Base-by-base conservation (phyloP, 1,284 basidiomycete species). In the Clitocybe nebularis region DNA sequence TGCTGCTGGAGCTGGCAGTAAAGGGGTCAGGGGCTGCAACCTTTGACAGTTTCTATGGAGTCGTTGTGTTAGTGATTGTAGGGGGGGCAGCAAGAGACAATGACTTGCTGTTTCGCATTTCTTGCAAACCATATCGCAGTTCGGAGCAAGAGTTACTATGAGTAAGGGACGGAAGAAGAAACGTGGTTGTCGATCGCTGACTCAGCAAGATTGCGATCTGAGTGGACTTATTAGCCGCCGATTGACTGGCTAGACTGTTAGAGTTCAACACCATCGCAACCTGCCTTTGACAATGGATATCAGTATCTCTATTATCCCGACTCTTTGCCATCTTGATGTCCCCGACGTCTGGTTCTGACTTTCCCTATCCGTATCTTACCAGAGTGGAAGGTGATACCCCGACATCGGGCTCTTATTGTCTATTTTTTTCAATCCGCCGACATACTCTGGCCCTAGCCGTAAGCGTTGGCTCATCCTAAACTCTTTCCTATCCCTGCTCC, bases 1-100 rank as follows among this genome's bases (percentile, higher is more conserved):
- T 83, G 51, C 79, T 77, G 44, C 67, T 64, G 2, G 83, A 82
- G 36, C 82, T 83, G 9, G 84, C 73, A 29, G 73, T 75, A 65
- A 88, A 89, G 22, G 86, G 86, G 64, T 89, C 86, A 41, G 86
- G 86, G 3, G 86, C 86, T 42, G 86, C 86, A 37, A 89, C 70
- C 60, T 84, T 86, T 45, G 84, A 87, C 44, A 85, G 75, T 84
- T 88, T 88, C 84, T 87, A 65, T 55, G 58, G 50, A 52, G 56
- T 51, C 32, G 25, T 47, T 37, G 24, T 11, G 23, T 45, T 43
- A 43, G 39, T 51, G 11, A 37, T 51, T 23, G 46, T 47, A 28
- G 33, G 30, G 42, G 30, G 22, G 34, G 34, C 37, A 42, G 23
- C 41, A 43, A 20, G 41, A 49, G 55, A 58, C 52, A 57, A 58